Percentiles rank a stretch among this genome's conserved stretches.
These are phyloP conservation scores for Cavenderia fasciculata DNA, from an alignment of 78 protist genomes.

Conservation along the genomic window DNA sequence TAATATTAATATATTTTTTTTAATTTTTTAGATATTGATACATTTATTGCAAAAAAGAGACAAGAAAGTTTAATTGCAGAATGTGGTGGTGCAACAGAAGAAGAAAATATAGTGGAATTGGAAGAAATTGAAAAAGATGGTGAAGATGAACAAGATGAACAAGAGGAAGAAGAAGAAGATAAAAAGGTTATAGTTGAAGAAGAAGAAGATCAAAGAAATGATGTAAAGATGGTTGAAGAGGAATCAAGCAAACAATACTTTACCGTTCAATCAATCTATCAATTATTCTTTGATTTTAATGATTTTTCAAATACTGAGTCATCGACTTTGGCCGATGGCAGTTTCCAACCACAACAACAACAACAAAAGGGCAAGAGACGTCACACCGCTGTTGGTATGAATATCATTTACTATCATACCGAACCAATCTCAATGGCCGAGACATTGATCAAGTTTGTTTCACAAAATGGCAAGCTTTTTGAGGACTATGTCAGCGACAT, in stretches of 20 bases:
- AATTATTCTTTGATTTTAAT: too few species aligned
- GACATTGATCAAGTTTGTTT: constrained; percentile 37
- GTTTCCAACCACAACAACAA: not conserved
- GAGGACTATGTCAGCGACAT: constrained; percentile 34
- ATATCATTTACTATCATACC: constrained; percentile 26
- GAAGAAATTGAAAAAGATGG: constrained; percentile 3
- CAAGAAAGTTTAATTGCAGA: too few species aligned
- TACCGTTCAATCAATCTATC: not conserved
- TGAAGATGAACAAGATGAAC: not conserved
- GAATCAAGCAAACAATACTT: constrained; percentile 2
- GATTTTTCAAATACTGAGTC: too few species aligned
- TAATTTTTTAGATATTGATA: too few species aligned
- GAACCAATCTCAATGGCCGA: constrained; percentile 6
- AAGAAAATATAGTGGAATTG: not conserved
- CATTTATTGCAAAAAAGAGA: too few species aligned
- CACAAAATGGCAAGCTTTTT: constrained; percentile 9
- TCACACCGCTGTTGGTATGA: not conserved
- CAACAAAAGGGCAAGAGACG: not conserved
- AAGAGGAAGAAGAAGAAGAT: constrained; percentile 19
- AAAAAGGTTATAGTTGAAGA: not conserved
- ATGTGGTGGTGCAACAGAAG: too few species aligned
- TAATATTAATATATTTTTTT: constrained; percentile 2
- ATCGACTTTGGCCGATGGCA: not conserved
- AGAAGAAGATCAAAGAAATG: not conserved
- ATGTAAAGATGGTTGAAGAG: not conserved